Conservation (phyloP, 345 rosid genomes). For the Reutealis trisperma region DNA sequence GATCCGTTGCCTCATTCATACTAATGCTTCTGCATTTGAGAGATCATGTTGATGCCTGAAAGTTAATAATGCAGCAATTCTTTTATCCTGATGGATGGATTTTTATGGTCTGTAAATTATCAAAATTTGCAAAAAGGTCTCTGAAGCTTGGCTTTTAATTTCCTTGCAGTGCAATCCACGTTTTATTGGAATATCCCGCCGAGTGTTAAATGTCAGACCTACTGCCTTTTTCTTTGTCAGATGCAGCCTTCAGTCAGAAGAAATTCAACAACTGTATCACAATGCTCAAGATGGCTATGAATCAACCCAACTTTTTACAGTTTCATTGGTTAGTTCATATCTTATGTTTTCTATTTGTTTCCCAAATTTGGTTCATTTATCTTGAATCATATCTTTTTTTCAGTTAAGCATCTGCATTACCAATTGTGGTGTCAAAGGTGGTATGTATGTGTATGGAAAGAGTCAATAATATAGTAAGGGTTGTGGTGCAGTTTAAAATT, state of each 20-base stretch:
- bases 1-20: too few species aligned
- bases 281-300: conserved; percentile 86
- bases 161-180: conserved; percentile 57
- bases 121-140: background rate
- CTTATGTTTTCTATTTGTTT: background rate
- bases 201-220: conserved; percentile 78
- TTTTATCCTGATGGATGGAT: background rate
- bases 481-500: background rate
- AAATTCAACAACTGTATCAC: conserved; percentile 61
- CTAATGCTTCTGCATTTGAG: background rate
- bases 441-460: background rate
- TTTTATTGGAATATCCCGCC: conserved; percentile 73
- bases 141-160: conserved; percentile 10
- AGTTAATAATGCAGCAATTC: background rate
- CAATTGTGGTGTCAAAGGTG: background rate
- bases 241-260: conserved; percentile 68
- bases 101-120: background rate
- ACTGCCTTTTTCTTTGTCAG: conserved; percentile 79
- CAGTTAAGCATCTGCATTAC: background rate
- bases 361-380: conserved; percentile 2
- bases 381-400: background rate
- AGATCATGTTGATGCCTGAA: background rate
- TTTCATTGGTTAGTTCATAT: conserved; percentile 56
- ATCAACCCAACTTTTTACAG: conserved; percentile 75
- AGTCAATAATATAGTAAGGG: background rate